Base-by-base conservation (phyloP, 345 rosid genomes). In the Leavenworthia alabamica region DNA sequence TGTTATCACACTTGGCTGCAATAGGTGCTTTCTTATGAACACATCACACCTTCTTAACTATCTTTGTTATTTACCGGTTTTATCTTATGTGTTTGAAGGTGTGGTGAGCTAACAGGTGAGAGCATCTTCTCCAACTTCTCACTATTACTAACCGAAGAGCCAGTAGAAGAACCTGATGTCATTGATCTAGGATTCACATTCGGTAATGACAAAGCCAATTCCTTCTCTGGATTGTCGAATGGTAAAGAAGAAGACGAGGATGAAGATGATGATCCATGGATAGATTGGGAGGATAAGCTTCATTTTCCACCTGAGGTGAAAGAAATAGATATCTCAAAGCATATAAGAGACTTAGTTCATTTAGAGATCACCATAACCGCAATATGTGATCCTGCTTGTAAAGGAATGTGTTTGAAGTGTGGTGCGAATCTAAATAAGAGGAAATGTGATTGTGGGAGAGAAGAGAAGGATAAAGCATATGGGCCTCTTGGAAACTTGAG, bases 241-340 rank as follows among this genome's bases (percentile, higher is more conserved):
- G 67, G 52, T 6, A 37, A 56, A 15, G 79, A 69, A 35, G 85
- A 62, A 1, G 79, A 56, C 0, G 82, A 75, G 8, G 90, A 83
- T 17, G 53, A 60, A 13, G 65, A 66, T 44, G 69, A 59, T 54
- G 93, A 85, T 10, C 71, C 78, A 15, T 73, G 72, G 10, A 78
- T 89, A 27, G 94, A 89, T 75, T 81, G 83, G 86, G 97, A 93
- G 49, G 97, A 93, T 70, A 61, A 78, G 73, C 76, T 83, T 13
- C 77, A 93, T 71, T 86, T 93, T 52, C 91, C 96, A 4, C 64
- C 67, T 0, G 82, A 81, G 66, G 75, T 78, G 51, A 82, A 76
- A 62, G 90, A 92, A 64, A 70, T 89, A 4, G 98, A 92, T 57
- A 85, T 92, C 33, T 92, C 95, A 4, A 86, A 89, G 81, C 72